Conservation (phyloP, 805 yeast species). For the Ogataea methanolica region DNA sequence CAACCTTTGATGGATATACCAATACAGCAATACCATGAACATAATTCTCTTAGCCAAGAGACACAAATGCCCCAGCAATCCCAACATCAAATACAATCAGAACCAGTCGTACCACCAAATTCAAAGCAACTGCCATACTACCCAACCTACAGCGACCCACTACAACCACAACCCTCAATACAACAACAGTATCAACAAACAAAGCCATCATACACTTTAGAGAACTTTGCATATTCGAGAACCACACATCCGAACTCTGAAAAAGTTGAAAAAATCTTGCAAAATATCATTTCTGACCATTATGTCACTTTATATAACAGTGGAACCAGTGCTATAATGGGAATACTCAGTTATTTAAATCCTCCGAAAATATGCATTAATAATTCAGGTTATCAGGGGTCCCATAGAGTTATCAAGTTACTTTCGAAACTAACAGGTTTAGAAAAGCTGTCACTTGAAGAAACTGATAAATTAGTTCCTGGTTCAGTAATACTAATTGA, state of each 20-base stretch:
- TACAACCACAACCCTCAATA: constrained; percentile 10
- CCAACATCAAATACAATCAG: background rate
- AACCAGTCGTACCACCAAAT: constrained; percentile 1
- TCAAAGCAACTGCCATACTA: constrained; percentile 16
- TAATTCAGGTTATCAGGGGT: constrained; percentile 47
- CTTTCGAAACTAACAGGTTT: constrained; percentile 38
- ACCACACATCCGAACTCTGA: constrained; percentile 43
- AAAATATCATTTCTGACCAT: constrained; percentile 40
- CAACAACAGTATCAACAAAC: background rate
- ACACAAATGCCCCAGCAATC: background rate
- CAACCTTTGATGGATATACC: background rate
- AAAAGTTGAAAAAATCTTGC: constrained; percentile 42
- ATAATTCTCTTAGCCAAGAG: background rate
- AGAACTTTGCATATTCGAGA: constrained; percentile 35
- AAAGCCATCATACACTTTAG: constrained; percentile 20
- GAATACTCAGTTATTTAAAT: constrained; percentile 41
- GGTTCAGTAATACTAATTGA: constrained; percentile 47
- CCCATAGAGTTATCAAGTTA: constrained; percentile 44
- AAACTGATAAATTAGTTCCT: constrained; percentile 30
- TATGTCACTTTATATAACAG: constrained; percentile 45
- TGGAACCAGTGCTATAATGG: constrained; percentile 49
- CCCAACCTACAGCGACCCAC: constrained; percentile 24
- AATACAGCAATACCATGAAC: background rate
- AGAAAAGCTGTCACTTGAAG: constrained; percentile 31
- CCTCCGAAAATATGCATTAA: constrained; percentile 42